Conservation (phyloP, 306 rosid species). For the Quercus suber region DNA sequence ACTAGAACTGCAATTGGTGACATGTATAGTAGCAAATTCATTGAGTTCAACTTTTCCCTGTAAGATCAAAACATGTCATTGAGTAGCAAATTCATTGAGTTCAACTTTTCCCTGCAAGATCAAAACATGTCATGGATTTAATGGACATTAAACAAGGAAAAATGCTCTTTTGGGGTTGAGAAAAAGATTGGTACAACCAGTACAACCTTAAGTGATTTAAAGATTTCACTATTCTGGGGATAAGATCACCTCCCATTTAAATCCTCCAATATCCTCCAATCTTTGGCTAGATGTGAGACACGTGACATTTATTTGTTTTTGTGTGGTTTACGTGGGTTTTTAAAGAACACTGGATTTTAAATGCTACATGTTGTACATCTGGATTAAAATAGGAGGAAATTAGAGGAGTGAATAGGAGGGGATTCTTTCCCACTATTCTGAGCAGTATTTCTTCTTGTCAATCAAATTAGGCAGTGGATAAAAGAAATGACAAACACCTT, state of each 20-base stretch:
- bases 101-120: slow-evolving; percentile 83
- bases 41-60: slow-evolving; percentile 97
- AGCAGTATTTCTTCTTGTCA: no score
- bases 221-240: no score
- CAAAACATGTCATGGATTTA: slow-evolving; percentile 16
- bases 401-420: no score
- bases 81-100: slow-evolving; percentile 92
- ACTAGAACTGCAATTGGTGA: slow-evolving; percentile 82
- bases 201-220: background rate
- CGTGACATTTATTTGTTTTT: no score
- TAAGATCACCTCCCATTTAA: no score
- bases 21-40: slow-evolving; percentile 94
- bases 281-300: no score
- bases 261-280: no score
- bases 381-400: no score
- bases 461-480: background rate
- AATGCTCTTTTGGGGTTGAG: background rate
- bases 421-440: no score
- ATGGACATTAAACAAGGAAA: slow-evolving; percentile 2
- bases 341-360: no score
- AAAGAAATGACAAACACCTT: background rate
- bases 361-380: no score
- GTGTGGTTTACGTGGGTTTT: no score
- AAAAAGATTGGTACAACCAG: background rate
- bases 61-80: background rate